Evolutionary conservation across 2,329 filamentous ascomycete genomes (phyloP), one percentile per base, ranked within the genome.

Genomic region (Aspergillus arachidicola): DNA sequence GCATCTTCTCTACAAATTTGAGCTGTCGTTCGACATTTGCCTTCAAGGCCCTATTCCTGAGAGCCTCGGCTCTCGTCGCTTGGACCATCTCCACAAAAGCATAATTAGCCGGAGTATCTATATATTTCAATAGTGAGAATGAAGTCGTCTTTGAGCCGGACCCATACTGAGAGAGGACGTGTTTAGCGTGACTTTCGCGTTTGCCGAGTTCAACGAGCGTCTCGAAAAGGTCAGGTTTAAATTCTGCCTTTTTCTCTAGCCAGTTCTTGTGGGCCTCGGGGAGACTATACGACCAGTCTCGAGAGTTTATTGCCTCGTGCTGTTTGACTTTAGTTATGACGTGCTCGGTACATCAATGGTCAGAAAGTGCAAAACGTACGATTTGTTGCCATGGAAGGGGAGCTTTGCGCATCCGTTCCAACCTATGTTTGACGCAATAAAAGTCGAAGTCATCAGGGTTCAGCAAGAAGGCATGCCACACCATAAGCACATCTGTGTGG

Each of bases 401-500:
- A 0, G 83, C 81, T 1, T 79, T 78, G 87, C 90, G 92, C 1
- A 84, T 70, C 5, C 85, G 73, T 12, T 83, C 77, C 56, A 81
- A 78, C 0, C 85, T 85, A 26, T 80, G 76, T 3, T 88, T 82
- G 56, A 91, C 78, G 69, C 87, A 88, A 71, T 93, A 91, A 68
- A 92, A 89, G 4, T 91, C 82, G 71, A 88, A 93, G 23, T 80
- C 81, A 41, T 87, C 81, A 0, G 91, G 91, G 67, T 93, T 93
- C 6, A 94, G 84, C 84, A 91, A 88, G 70, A 91, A 91, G 0
- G 89, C 80, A 74, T 94, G 91, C 88, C 89, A 91, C 0, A 93
- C 87, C 87, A 93, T 90, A n/a, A 93, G 78, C 0, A 93, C 86
- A 76, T 93, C 91, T 82, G 46, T 36, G 64, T 65, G 63, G 53